phyloP scores from a whole-genome alignment of 202 grass and related monocot genomes.

The Musa balbisiana region DNA sequence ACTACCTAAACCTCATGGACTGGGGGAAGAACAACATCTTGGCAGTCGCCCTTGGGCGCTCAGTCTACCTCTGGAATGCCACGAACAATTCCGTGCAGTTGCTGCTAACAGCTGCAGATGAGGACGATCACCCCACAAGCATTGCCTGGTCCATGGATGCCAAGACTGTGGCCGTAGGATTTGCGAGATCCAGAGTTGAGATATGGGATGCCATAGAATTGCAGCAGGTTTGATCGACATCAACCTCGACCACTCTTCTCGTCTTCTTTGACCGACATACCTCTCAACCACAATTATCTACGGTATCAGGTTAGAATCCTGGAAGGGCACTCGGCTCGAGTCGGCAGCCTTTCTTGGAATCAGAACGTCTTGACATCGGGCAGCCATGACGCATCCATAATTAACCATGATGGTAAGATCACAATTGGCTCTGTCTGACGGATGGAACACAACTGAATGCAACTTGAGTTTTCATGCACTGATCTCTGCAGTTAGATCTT shows the following conservation, averaged over 20 bases:
- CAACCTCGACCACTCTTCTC: too few species aligned
- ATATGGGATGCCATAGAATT: slow-evolving; percentile 26
- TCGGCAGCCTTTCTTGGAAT: slow-evolving; percentile 37
- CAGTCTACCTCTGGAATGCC: slow-evolving; percentile 28
- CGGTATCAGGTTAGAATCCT: slow-evolving; percentile 25
- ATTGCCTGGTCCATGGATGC: slow-evolving; percentile 34
- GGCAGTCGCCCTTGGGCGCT: slow-evolving; percentile 23
- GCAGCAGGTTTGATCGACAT: slow-evolving; percentile 13
- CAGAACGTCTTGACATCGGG: slow-evolving; percentile 29
- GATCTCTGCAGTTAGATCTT: slow-evolving; percentile 23
- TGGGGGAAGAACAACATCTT: slow-evolving; percentile 37
- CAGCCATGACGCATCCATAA: slow-evolving; percentile 26
- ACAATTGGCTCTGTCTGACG: background rate
- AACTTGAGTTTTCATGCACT: too few species aligned
- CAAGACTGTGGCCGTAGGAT: slow-evolving; percentile 30
- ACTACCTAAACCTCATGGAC: slow-evolving; percentile 31
- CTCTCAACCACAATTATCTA: too few species aligned
- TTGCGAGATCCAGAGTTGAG: slow-evolving; percentile 26
- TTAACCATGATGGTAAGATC: slow-evolving; percentile 33
- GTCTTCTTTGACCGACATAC: too few species aligned
- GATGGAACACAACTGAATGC: background rate
- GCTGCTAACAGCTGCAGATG: slow-evolving; percentile 8
- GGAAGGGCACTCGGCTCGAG: slow-evolving; percentile 28
- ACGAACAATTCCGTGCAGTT: slow-evolving; percentile 6
- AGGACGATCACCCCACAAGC: slow-evolving; percentile 30